Percentiles rank a stretch among this genome's conserved stretches.
Conservation (phyloP, 371 early-diverging fungal genomes). For the Enterocytospora artemiae region DNA sequence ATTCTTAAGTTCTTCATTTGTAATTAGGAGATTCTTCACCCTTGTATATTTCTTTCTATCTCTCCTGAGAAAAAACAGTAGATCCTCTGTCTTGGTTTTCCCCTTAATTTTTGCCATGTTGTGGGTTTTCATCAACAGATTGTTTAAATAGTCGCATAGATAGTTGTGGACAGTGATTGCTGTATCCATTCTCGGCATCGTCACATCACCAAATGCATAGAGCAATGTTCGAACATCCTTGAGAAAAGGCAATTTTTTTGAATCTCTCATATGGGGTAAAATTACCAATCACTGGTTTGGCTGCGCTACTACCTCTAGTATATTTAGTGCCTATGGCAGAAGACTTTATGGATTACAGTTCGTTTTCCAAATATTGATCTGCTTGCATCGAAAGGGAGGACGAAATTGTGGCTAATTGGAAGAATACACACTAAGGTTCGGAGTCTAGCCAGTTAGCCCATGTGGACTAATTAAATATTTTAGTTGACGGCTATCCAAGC, state of each 20-base stretch:
- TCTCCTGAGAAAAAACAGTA: conserved; percentile 74
- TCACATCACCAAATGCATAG: conserved; percentile 89
- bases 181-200: conserved; percentile 76
- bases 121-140: conserved; percentile 60
- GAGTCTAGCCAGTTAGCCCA: too few relatives aligned
- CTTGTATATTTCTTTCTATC: conserved; percentile 86
- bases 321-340: too few relatives aligned
- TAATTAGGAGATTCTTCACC: conserved; percentile 78
- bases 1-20: conserved; percentile 78
- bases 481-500: too few relatives aligned
- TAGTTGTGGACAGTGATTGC: conserved; percentile 81
- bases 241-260: conserved; percentile 49
- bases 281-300: too few relatives aligned
- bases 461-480: too few relatives aligned
- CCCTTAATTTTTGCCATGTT: conserved; percentile 52
- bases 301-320: too few relatives aligned
- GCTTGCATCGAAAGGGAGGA: too few relatives aligned
- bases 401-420: too few relatives aligned
- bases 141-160: conserved; percentile 74
- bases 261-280: conserved; percentile 30
- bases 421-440: too few relatives aligned
- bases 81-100: conserved; percentile 78
- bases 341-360: too few relatives aligned
- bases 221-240: conserved; percentile 69
- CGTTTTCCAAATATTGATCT: too few relatives aligned